These are phyloP conservation scores for bread wheat (Triticum aestivum) DNA, from an alignment of 176 grass and related monocot species.

Conservation along the genomic window IWGSC_CS_RefSeq_v2.1 NC_057814.1:62172381-62172880, in stretches of 20 bases:
- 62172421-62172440: conserved; percentile 75
- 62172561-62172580: conserved; percentile 82
- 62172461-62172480: conserved; percentile 63
- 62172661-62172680: background rate
- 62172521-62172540: background rate
- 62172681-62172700: background rate
- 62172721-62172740: background rate
- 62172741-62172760: background rate
- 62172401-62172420: conserved; percentile 54
- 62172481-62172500: conserved; percentile 62
- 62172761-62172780: background rate
- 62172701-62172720: background rate
- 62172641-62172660: conserved; percentile 48
- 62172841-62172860: conserved; percentile 60
- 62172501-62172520: conserved; percentile 6
- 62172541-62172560: conserved; percentile 50
- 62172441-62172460: conserved; percentile 79
- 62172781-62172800: background rate
- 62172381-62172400: conserved; percentile 56
- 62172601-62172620: conserved; percentile 74
- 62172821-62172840: conserved; percentile 87
- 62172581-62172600: conserved; percentile 60
- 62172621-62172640: conserved; percentile 90
- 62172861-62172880: too few relatives aligned
- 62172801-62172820: background rate